These are phyloP conservation scores for Haematococcus lacustris DNA, from an alignment of 139 green algal species.

Conservation along the genomic window DNA sequence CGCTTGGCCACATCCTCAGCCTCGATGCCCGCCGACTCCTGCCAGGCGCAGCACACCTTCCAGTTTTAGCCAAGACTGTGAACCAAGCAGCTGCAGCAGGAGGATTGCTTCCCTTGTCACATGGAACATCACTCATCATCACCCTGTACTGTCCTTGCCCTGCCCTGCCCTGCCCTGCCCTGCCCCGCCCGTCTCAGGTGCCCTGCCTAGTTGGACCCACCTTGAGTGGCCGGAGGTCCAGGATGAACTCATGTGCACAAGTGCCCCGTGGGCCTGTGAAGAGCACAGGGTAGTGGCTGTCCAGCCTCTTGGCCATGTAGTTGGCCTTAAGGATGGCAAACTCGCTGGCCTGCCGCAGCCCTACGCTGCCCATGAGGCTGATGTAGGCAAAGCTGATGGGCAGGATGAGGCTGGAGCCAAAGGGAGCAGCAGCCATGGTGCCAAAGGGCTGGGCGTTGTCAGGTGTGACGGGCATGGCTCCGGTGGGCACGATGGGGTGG, in stretches of 20 bases:
- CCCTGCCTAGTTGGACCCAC: too few species aligned
- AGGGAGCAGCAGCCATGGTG: conserved; percentile 89
- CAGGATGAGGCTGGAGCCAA: conserved; percentile 93
- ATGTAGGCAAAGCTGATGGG: conserved; percentile 99
- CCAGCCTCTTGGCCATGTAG: conserved; percentile 95
- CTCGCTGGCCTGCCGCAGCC: conserved; percentile 63
- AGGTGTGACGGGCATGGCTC: conserved; percentile 9
- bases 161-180: too few species aligned
- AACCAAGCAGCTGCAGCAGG: too few species aligned
- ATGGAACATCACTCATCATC: too few species aligned
- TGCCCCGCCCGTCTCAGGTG: too few species aligned
- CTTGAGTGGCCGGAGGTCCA: conserved; percentile 89
- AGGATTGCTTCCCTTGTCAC: too few species aligned
- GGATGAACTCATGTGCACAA: conserved; percentile 99
- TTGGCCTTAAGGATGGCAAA: conserved; percentile 79
- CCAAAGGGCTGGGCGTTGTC: conserved; percentile 72
- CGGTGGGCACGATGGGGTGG: conserved; percentile 86
- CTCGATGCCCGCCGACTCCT: conserved; percentile 64
- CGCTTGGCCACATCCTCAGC: conserved; percentile 93
- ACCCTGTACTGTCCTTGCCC: too few species aligned
- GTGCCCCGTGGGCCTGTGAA: conserved; percentile 87
- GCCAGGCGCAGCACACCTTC: background rate
- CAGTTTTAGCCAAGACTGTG: too few species aligned
- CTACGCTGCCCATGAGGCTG: conserved; percentile 91
- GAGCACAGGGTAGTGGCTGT: conserved; percentile 74